Conservation (phyloP, 2,329 filamentous ascomycete genomes). For the Clarireedia homoeocarpa region DNA sequence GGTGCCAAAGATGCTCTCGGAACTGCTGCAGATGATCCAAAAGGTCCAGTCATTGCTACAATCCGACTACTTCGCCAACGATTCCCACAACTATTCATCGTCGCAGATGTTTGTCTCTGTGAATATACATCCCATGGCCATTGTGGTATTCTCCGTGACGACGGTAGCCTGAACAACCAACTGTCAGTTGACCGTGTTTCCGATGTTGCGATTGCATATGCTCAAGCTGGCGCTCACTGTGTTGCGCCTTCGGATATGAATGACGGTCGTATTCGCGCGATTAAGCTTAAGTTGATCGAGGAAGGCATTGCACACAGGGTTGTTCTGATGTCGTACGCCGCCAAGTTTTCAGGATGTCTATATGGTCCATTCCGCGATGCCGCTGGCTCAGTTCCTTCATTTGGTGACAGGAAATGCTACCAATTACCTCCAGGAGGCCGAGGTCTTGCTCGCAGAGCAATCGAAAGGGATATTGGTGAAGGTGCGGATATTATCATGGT, state of each 20-base stretch:
- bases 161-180: conserved; percentile 86
- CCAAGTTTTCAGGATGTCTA: conserved; percentile 93
- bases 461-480: conserved; percentile 81
- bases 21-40: conserved; percentile 84
- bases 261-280: conserved; percentile 91
- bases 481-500: conserved; percentile 99
- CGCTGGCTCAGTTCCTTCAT: conserved; percentile 81
- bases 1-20: conserved; percentile 84
- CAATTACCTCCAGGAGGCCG: conserved; percentile 89
- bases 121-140: conserved; percentile 98
- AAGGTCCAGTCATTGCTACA: conserved; percentile 80
- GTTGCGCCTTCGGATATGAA: conserved; percentile 99
- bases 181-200: conserved; percentile 91
- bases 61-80: conserved; percentile 77
- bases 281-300: conserved; percentile 96
- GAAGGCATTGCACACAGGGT: conserved; percentile 86
- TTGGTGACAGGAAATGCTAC: conserved; percentile 94
- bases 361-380: conserved; percentile 98
- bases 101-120: conserved; percentile 90
- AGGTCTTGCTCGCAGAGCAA: conserved; percentile 84
- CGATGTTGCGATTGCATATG: conserved; percentile 96
- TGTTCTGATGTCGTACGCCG: conserved; percentile 93
- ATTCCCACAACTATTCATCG: conserved; percentile 88
- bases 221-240: conserved; percentile 90
- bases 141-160: conserved; percentile 90